A percentile compares a stretch with the other conserved stretches of the same genome.
Conservation (phyloP, 306 rosid species). For the Casuarina cunninghamiana region DNA sequence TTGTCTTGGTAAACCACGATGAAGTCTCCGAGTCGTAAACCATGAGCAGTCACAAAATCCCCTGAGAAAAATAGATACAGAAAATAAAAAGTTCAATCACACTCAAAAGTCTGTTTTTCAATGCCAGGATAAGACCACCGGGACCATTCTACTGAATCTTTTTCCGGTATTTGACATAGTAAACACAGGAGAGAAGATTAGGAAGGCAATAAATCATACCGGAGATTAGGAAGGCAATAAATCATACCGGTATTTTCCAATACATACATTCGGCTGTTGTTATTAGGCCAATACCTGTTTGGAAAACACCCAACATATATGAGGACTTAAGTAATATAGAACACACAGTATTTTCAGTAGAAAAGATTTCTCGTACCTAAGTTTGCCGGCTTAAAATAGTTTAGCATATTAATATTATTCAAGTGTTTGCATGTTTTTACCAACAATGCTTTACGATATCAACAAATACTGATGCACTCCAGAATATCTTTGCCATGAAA, state of each 20-base stretch:
- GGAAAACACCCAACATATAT: background rate
- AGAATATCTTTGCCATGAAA: background rate
- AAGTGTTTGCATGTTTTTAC: background rate
- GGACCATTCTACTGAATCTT: too few species aligned
- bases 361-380: too few species aligned
- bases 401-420: background rate
- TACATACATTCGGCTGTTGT: slow-evolving; percentile 96
- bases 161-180: background rate
- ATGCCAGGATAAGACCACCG: too few species aligned
- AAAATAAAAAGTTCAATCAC: background rate
- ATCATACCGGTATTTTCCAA: slow-evolving; percentile 89
- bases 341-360: too few species aligned
- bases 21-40: slow-evolving; percentile 71
- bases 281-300: slow-evolving; percentile 93
- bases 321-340: background rate
- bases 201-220: slow-evolving; percentile 41
- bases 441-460: background rate
- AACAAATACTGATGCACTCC: slow-evolving; percentile 3
- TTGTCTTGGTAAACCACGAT: slow-evolving; percentile 68
- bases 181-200: background rate
- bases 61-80: slow-evolving; percentile 44
- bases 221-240: background rate
- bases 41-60: slow-evolving; percentile 74
- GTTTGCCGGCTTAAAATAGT: background rate
- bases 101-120: too few species aligned